Conservation (phyloP, 2,329 filamentous ascomycete species). For the Acarospora socialis region DNA sequence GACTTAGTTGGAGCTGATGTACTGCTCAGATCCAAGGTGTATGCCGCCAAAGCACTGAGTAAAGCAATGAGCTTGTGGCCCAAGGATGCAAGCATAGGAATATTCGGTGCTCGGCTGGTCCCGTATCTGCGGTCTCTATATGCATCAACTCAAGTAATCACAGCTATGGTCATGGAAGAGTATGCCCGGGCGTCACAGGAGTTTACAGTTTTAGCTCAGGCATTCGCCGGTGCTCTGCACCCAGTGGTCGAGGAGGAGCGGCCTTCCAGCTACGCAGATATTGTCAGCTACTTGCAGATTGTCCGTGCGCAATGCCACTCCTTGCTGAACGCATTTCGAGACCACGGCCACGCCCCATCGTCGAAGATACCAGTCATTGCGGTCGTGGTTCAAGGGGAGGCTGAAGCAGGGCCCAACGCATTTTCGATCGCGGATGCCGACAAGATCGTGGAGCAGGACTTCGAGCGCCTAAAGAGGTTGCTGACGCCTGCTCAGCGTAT, state of each 20-base stretch:
- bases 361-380: conserved; percentile 66
- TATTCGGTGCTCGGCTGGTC: conserved; percentile 51
- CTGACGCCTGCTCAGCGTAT: conserved; percentile 79
- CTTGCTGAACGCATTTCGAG: conserved; percentile 78
- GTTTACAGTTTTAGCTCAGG: conserved; percentile 35
- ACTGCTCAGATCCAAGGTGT: conserved; percentile 78
- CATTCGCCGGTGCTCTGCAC: conserved; percentile 53
- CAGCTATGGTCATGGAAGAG: conserved; percentile 76
- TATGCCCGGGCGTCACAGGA: conserved; percentile 39
- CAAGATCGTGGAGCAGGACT: conserved; percentile 73
- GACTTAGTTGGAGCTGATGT: conserved; percentile 84
- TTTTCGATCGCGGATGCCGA: conserved; percentile 83
- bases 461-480: conserved; percentile 73
- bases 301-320: conserved; percentile 85
- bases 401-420: conserved; percentile 78
- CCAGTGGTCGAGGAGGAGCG: conserved; percentile 69
- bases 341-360: conserved; percentile 68
- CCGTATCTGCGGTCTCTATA: conserved; percentile 56
- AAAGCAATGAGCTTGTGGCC: conserved; percentile 68
- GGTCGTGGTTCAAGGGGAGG: conserved; percentile 84
- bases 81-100: conserved; percentile 40
- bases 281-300: conserved; percentile 79
- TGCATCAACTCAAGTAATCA: conserved; percentile 73
- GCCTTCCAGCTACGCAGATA: conserved; percentile 71
- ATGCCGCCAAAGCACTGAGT: conserved; percentile 73